A percentile compares a stretch with the other conserved stretches of the same genome.
Conservation (phyloP, 2,329 filamentous ascomycete genomes). For the Aureobasidium melanogenum region DNA sequence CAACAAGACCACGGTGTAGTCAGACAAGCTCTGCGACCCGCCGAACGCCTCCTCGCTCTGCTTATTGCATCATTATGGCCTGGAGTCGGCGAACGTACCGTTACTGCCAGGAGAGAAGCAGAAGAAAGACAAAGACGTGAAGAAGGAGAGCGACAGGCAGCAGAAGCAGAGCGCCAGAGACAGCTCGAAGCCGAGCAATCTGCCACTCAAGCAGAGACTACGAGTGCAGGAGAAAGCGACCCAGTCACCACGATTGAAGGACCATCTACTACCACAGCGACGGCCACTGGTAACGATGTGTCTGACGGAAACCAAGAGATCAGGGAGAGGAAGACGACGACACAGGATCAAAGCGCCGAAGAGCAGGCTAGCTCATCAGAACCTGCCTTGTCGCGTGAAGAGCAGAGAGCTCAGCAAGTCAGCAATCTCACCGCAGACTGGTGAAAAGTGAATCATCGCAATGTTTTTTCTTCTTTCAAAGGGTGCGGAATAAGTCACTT, state of each 20-base stretch:
- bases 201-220: not conserved
- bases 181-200: not conserved
- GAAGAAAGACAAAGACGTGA: conserved; percentile 27
- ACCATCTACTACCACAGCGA: not conserved
- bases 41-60: conserved; percentile 50
- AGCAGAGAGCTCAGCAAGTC: not conserved
- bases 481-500: no score
- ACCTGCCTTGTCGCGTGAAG: not conserved
- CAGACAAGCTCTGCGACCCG: conserved; percentile 32
- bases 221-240: not conserved
- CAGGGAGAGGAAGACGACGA: conserved; percentile 3
- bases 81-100: conserved; percentile 53
- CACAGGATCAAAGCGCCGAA: not conserved
- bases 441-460: not conserved
- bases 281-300: not conserved
- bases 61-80: conserved; percentile 55
- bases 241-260: not conserved
- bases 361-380: not conserved
- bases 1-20: conserved; percentile 18
- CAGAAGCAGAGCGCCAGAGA: conserved; percentile 12
- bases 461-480: not conserved
- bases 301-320: not conserved
- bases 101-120: conserved; percentile 42
- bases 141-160: conserved; percentile 11
- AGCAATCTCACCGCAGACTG: not conserved